phyloP scores from a whole-genome alignment of 495 filamentous ascomycete species.

The Tuber aestivum region DNA sequence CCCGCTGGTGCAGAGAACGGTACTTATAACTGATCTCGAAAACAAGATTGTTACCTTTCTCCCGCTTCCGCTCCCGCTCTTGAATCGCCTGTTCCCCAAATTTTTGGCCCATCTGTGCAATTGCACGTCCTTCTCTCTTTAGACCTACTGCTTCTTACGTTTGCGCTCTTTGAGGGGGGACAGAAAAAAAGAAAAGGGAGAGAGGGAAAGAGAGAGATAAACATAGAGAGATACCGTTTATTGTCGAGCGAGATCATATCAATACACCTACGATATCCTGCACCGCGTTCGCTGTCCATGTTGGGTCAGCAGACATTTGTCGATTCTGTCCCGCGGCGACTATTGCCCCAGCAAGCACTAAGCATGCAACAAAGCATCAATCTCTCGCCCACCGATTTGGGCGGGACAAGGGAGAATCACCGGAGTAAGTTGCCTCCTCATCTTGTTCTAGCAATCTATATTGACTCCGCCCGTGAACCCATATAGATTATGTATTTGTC shows the following conservation, averaged over 20 bases:
- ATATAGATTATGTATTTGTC: slow-evolving; percentile 93
- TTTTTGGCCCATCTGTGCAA: slow-evolving; percentile 26
- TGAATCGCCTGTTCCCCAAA: slow-evolving; percentile 26
- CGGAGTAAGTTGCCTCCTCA: slow-evolving; percentile 32
- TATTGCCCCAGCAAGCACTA: slow-evolving; percentile 40
- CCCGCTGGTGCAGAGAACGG: slow-evolving; percentile 21
- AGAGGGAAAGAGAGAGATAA: not conserved
- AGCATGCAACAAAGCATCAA: slow-evolving; percentile 42
- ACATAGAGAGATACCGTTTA: slow-evolving; percentile 12
- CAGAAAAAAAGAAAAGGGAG: slow-evolving; percentile 5
- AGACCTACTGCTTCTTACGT: slow-evolving; percentile 15
- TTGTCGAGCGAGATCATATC: slow-evolving; percentile 12
- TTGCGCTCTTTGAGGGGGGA: not conserved
- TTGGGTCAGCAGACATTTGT: slow-evolving; percentile 34
- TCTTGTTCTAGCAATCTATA: slow-evolving; percentile 7
- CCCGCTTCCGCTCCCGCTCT: slow-evolving; percentile 29
- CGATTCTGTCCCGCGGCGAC: slow-evolving; percentile 42
- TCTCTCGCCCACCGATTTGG: slow-evolving; percentile 40
- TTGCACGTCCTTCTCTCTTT: slow-evolving; percentile 24
- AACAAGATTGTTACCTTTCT: slow-evolving; percentile 25
- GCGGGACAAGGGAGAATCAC: slow-evolving; percentile 40
- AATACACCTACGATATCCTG: slow-evolving; percentile 14
- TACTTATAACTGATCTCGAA: slow-evolving; percentile 36
- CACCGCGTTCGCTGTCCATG: slow-evolving; percentile 30
- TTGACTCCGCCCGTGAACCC: slow-evolving; percentile 7